Percentiles rank a stretch among this genome's conserved stretches.
phyloP scores from a whole-genome alignment of 176 grass and related monocot genomes.

The Carex littledalei region DNA sequence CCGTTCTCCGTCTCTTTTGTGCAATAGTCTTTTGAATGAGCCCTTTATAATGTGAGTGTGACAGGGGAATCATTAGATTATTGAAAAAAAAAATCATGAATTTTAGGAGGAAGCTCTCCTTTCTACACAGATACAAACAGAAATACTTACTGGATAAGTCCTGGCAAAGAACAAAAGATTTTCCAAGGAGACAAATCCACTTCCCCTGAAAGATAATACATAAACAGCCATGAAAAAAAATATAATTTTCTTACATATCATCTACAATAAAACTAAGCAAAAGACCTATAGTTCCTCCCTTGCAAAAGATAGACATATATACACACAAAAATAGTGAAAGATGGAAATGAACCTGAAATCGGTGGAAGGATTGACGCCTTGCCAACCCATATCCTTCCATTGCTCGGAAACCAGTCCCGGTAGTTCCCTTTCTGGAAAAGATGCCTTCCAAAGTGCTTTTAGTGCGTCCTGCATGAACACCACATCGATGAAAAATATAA shows the following conservation, averaged over 20 bases:
- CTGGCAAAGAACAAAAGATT: constrained; percentile 85
- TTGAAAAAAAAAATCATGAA: not conserved
- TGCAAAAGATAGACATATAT: not conserved
- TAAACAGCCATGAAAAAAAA: not conserved
- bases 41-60: constrained; percentile 35
- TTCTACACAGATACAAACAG: not conserved
- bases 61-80: not conserved
- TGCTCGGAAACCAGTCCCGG: constrained; percentile 71
- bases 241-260: too few relatives aligned
- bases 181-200: constrained; percentile 98
- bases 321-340: not conserved
- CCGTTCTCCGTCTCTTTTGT: constrained; percentile 82
- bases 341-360: constrained; percentile 78
- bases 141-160: constrained; percentile 69
- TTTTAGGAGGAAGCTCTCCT: not conserved
- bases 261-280: too few relatives aligned
- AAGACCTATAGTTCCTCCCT: too few relatives aligned
- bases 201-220: constrained; percentile 45
- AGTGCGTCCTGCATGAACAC: constrained; percentile 55
- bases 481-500: not conserved
- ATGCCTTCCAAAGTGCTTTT: constrained; percentile 59
- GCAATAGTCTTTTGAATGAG: constrained; percentile 80
- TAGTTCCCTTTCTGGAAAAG: constrained; percentile 83
- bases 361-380: constrained; percentile 96
- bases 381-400: constrained; percentile 99